These are phyloP conservation scores for Exophiala mesophila DNA, from an alignment of 2,329 filamentous ascomycete species.

Conservation along the genomic window DNA sequence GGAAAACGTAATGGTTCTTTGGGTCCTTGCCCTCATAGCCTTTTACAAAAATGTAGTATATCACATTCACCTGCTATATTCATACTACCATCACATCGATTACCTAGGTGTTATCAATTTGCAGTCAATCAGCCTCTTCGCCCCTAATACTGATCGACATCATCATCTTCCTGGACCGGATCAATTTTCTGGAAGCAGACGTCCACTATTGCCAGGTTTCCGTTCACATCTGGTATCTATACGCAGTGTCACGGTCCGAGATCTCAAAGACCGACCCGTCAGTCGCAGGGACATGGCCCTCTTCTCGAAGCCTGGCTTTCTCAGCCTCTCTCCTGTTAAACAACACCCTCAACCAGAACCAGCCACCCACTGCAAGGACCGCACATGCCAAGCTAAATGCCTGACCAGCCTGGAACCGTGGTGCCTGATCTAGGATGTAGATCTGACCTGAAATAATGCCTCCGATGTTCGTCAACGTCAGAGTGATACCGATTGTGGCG, in stretches of 20 bases:
- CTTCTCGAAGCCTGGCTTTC: conserved; percentile 4
- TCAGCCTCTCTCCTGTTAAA: conserved; percentile 8
- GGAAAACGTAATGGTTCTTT: too few species aligned
- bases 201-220: too few species aligned
- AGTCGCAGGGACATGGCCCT: conserved; percentile 1
- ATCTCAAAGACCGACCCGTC: neutral
- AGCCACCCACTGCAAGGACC: conserved; percentile 2
- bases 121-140: too few species aligned
- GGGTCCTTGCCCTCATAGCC: too few species aligned
- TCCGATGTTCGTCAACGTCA: conserved; percentile 43
- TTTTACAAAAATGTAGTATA: too few species aligned
- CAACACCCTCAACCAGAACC: conserved; percentile 7
- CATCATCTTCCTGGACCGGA: too few species aligned
- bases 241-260: conserved; percentile 8
- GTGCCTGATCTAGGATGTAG: conserved; percentile 6
- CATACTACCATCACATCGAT: too few species aligned
- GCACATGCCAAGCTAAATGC: conserved; percentile 9
- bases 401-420: conserved; percentile 5
- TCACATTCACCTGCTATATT: too few species aligned
- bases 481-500: conserved; percentile 43
- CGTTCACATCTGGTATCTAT: conserved; percentile 23
- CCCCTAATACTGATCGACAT: too few species aligned
- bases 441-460: conserved; percentile 43
- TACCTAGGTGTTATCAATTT: too few species aligned
- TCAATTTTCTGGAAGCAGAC: too few species aligned